Conservation (phyloP, 176 grass and related monocot genomes). For the Juncus inflexus region DNA sequence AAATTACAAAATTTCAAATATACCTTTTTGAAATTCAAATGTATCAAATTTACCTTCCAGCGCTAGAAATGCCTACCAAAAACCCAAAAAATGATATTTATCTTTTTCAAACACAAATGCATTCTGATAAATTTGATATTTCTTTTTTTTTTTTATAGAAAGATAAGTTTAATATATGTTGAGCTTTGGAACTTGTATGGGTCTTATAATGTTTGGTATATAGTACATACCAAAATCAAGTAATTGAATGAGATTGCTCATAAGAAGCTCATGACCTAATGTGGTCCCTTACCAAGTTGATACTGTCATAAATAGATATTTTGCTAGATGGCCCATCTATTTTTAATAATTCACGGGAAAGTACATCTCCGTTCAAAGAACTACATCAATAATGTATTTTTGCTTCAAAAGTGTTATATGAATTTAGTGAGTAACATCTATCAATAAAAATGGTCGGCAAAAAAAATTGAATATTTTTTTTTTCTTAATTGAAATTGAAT, state of each 20-base stretch:
- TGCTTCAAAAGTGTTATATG: slow-evolving; percentile 7
- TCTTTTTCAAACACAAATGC: too few relatives aligned
- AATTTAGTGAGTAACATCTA: neutral
- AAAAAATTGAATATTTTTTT: too few relatives aligned
- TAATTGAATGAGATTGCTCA: slow-evolving; percentile 12
- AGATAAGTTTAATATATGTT: too few relatives aligned
- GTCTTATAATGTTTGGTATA: too few relatives aligned
- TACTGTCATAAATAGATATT: slow-evolving; percentile 1
- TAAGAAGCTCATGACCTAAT: slow-evolving; percentile 9
- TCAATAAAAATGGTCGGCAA: too few relatives aligned
- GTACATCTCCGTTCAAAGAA: neutral
- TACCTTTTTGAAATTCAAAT: neutral
- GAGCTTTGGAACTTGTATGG: too few relatives aligned
- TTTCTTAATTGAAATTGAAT: too few relatives aligned
- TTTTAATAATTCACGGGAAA: slow-evolving; percentile 3
- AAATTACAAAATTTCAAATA: neutral
- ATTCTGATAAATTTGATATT: too few relatives aligned
- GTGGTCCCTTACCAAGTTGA: slow-evolving; percentile 7
- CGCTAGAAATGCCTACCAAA: too few relatives aligned
- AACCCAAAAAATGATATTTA: too few relatives aligned
- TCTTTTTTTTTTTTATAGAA: too few relatives aligned
- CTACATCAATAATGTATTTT: neutral
- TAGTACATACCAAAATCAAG: neutral
- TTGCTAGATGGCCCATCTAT: slow-evolving; percentile 12
- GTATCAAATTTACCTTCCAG: neutral